Evolutionary conservation across 2,329 filamentous ascomycete genomes (phyloP), one percentile per base, ranked within the genome.

Genomic region (Keithomyces neogunnii): DNA sequence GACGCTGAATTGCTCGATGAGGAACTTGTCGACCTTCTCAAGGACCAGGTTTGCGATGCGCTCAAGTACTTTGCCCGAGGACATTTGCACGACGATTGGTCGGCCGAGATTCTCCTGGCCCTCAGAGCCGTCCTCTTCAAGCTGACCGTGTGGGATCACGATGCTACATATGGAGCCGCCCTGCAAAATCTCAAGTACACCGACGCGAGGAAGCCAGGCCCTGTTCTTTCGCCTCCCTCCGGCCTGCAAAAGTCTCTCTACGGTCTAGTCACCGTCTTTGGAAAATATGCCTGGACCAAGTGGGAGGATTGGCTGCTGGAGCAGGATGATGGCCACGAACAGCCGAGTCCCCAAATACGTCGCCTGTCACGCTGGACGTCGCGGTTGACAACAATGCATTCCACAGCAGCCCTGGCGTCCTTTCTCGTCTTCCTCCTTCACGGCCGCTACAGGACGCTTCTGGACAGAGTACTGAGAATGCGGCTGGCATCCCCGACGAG

Each of bases 1-100:
- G 93, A 99, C 68, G 90, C 93, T 38, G 93, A 97, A 68, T 75
- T 99, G 47, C 78, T 99, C 19, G 93, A 99, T 67, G 89, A 96
- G 64, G 93, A 97, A 71, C 76, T 99, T 45, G 76, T 97, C 29
- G 81, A 82, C n/a, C 77, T 97, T 57, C 74, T 99, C 53, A 90
- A 88, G 64, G 82, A 80, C 5, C 92, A 99, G 69, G 89, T 93
- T 33, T 86, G 84, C 58, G 89, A 96, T 58, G 93, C 84, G 10
- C 73, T 97, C 53, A 95, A 91, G 65, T 93, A 96, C 66, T 86
- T 91, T 58, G 85, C 86, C 45, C 85, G 85, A 58, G 68, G 78
- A 31, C 73, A 91, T 66, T 70, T 95, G 44, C 81, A 86, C 53
- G 89, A 96, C 66, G 88, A 95, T 62, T 96, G 89, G 84, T 84